A percentile compares a stretch with the other conserved stretches of the same genome.
Evolutionary conservation across 441 rosid genomes (phyloP).

Genomic region (Bocquillonia castaneifolia): DNA sequence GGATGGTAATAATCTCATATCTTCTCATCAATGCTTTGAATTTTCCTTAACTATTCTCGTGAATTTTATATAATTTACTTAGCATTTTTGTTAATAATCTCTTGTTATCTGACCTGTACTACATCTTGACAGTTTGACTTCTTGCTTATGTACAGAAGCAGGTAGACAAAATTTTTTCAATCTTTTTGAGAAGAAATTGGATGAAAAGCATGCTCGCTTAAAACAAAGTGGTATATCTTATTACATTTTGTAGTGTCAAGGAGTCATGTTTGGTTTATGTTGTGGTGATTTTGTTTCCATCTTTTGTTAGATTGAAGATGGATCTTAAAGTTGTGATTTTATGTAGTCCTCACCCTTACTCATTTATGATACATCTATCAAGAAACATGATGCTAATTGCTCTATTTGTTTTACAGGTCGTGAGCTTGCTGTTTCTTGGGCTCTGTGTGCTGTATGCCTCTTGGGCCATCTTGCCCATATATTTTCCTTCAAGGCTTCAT

Average conservation of each 20-base stretch:
- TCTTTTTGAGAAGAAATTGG: slow-evolving; percentile 77
- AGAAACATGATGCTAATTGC: slow-evolving; percentile 24
- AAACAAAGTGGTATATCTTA: slow-evolving; percentile 66
- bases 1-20: background rate
- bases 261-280: background rate
- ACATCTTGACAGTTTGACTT: slow-evolving; percentile 23
- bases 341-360: background rate
- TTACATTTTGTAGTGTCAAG: background rate
- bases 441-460: slow-evolving; percentile 94
- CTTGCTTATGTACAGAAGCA: slow-evolving; percentile 51
- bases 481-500: slow-evolving; percentile 62
- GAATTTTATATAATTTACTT: background rate
- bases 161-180: slow-evolving; percentile 58
- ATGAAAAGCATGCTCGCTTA: slow-evolving; percentile 68
- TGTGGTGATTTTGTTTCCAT: background rate
- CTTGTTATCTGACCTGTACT: background rate
- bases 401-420: slow-evolving; percentile 45
- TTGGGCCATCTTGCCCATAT: slow-evolving; percentile 86
- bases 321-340: background rate
- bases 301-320: slow-evolving; percentile 5
- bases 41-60: no score
- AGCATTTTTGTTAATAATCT: background rate
- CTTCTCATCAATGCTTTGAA: no score
- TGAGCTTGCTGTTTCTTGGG: slow-evolving; percentile 95
- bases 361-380: background rate